Conservation (phyloP, 2,329 filamentous ascomycete species). For the Hypoxylon sp. region DNA sequence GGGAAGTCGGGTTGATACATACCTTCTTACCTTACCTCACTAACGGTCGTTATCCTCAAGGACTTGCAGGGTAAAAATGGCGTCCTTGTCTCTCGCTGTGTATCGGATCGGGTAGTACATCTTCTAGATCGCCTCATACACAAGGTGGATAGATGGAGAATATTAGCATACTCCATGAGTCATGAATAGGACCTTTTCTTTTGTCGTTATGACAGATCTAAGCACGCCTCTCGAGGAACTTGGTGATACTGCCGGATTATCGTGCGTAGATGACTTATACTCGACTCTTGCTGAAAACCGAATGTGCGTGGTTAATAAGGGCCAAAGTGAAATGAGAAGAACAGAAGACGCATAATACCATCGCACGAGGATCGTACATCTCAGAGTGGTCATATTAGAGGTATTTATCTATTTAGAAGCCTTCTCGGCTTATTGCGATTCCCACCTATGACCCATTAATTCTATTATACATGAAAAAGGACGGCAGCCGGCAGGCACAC, state of each 20-base stretch:
- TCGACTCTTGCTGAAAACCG: not conserved
- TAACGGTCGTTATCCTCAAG: slow-evolving; percentile 33
- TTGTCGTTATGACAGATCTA: slow-evolving; percentile 27
- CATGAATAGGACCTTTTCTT: slow-evolving; percentile 33
- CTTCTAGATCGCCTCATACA: slow-evolving; percentile 34
- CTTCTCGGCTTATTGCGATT: not conserved
- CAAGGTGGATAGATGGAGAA: slow-evolving; percentile 33
- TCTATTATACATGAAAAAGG: not conserved
- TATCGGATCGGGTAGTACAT: slow-evolving; percentile 18
- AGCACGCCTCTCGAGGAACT: not conserved
- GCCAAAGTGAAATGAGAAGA: not conserved
- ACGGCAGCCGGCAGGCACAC: not conserved
- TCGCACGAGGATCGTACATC: slow-evolving; percentile 18
- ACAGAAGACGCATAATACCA: not conserved
- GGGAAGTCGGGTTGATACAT: slow-evolving; percentile 15
- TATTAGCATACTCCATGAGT: slow-evolving; percentile 26
- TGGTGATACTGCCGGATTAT: slow-evolving; percentile 3
- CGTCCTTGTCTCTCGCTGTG: slow-evolving; percentile 30
- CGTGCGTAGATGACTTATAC: not conserved
- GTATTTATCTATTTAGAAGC: not conserved
- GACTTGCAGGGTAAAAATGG: slow-evolving; percentile 21
- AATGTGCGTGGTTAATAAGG: slow-evolving; percentile 12
- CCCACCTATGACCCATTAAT: not conserved
- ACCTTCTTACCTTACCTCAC: slow-evolving; percentile 14
- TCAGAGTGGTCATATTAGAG: slow-evolving; percentile 11